These are phyloP conservation scores for Yamadazyma scolyti DNA, from an alignment of 805 yeast species.

Conservation along the genomic window DNA sequence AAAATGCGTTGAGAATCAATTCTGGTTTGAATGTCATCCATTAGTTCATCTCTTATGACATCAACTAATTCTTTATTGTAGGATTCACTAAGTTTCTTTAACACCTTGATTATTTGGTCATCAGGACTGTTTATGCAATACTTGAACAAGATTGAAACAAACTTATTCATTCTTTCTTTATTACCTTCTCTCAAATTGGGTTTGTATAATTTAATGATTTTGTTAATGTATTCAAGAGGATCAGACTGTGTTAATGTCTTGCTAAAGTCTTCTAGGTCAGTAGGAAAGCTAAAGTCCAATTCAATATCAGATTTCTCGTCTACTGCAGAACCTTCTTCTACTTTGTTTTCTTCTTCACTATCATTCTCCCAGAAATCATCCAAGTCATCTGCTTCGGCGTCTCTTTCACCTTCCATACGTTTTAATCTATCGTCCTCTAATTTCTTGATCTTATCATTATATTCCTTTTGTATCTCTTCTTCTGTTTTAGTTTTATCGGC, in stretches of 20 bases:
- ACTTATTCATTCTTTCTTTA: constrained; percentile 63
- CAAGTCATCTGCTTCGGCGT: constrained; percentile 66
- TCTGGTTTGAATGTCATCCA: constrained; percentile 53
- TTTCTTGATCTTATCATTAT: constrained; percentile 54
- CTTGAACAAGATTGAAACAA: constrained; percentile 61
- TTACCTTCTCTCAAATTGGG: constrained; percentile 82
- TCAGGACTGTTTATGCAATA: constrained; percentile 47
- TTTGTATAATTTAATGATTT: constrained; percentile 58
- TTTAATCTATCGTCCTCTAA: constrained; percentile 65
- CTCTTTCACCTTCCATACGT: constrained; percentile 69
- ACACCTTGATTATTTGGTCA: constrained; percentile 34
- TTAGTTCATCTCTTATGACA: constrained; percentile 54
- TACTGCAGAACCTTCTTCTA: constrained; percentile 26
- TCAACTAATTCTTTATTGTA: constrained; percentile 63
- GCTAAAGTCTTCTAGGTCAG: constrained; percentile 27
- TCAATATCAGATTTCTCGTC: constrained; percentile 13
- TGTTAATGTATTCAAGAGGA: constrained; percentile 41
- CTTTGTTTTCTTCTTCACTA: constrained; percentile 32
- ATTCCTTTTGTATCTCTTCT: constrained; percentile 63
- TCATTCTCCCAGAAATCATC: constrained; percentile 63
- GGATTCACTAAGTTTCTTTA: constrained; percentile 59
- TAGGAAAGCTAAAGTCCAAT: constrained; percentile 3
- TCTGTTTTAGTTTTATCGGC: constrained; percentile 78
- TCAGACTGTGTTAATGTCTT: constrained; percentile 7
- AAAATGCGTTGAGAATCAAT: constrained; percentile 20